phyloP scores from a whole-genome alignment of 371 early-diverging fungal species.

The Dichotomocladium elegans region DNA sequence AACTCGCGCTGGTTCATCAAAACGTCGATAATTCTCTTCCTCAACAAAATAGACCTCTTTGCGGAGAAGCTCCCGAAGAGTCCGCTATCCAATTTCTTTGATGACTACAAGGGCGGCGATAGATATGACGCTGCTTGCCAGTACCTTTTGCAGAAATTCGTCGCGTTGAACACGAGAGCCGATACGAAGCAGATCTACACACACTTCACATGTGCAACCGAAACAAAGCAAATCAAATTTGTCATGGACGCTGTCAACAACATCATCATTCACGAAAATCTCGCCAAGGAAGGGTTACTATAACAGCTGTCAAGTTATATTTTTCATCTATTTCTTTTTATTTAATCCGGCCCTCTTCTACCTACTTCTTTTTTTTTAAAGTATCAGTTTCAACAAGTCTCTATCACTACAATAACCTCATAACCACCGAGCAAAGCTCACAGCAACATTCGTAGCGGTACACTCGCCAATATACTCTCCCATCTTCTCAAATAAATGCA shows the following conservation, averaged over 20 bases:
- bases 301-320: constrained; percentile 27
- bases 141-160: constrained; percentile 42
- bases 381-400: too few species aligned
- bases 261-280: constrained; percentile 87
- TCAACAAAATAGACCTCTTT: constrained; percentile 28
- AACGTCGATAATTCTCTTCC: constrained; percentile 17
- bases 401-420: too few species aligned
- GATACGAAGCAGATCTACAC: constrained; percentile 51
- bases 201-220: constrained; percentile 96
- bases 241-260: constrained; percentile 95
- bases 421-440: too few species aligned
- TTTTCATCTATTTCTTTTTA: neutral
- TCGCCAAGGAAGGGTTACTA: constrained; percentile 83
- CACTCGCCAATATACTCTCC: too few species aligned
- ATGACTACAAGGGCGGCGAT: constrained; percentile 33
- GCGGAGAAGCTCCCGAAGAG: constrained; percentile 15
- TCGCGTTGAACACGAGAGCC: constrained; percentile 32
- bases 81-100: constrained; percentile 19
- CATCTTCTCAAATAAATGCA: too few species aligned
- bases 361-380: neutral
- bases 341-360: neutral
- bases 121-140: constrained; percentile 58
- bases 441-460: too few species aligned
- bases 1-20: constrained; percentile 23
- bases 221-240: constrained; percentile 94